Percentiles rank a stretch among this genome's conserved stretches.
phyloP scores from a whole-genome alignment of 495 filamentous ascomycete species.

The Delitschia confertaspora region DNA sequence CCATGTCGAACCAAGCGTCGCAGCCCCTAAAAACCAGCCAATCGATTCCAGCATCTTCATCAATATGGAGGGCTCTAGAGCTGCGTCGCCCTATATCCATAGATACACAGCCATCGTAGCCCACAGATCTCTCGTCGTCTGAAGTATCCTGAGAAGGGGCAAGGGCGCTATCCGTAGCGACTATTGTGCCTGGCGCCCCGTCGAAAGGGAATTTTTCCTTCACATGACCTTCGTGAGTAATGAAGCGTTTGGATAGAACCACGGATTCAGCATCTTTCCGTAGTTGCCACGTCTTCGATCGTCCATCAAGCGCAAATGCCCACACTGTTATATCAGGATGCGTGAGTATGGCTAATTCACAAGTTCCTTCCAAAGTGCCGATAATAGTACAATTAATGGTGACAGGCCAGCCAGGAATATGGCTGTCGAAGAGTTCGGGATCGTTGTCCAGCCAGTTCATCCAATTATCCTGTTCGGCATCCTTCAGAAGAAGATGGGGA shows the following conservation, averaged over 20 bases:
- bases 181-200: background rate
- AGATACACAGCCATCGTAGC: constrained; percentile 16
- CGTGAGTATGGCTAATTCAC: constrained; percentile 20
- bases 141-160: constrained; percentile 21
- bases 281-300: constrained; percentile 16
- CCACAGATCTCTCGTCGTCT: constrained; percentile 5
- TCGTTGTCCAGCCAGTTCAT: constrained; percentile 12
- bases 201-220: constrained; percentile 26
- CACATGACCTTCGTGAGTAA: constrained; percentile 11
- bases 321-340: constrained; percentile 23
- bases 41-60: constrained; percentile 23
- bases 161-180: background rate
- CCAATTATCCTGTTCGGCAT: constrained; percentile 16
- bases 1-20: constrained; percentile 22
- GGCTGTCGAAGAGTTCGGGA: background rate
- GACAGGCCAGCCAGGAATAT: constrained; percentile 19
- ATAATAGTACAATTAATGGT: constrained; percentile 17
- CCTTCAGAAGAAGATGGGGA: constrained; percentile 5
- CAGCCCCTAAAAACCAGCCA: constrained; percentile 10
- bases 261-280: background rate
- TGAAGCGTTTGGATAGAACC: background rate
- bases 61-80: constrained; percentile 10
- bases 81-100: constrained; percentile 4
- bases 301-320: constrained; percentile 18
- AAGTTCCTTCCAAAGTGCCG: constrained; percentile 11